Evolutionary conservation across 83 land plant genomes (phyloP).

Genomic region (Thuja plicata): DNA sequence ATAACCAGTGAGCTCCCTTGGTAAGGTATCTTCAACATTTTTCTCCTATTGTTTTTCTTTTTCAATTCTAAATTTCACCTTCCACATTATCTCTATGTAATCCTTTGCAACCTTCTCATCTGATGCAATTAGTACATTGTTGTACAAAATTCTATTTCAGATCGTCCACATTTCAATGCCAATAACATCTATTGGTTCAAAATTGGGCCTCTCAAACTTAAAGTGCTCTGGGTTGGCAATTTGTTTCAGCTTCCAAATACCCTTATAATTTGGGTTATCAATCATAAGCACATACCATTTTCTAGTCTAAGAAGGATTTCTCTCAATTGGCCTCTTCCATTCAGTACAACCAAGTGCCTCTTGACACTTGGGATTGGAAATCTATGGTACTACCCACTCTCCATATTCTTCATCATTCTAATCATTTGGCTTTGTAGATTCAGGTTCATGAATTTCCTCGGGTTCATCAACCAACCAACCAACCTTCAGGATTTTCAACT

Average conservation of each 20-base stretch:
- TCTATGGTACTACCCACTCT: constrained; percentile 87
- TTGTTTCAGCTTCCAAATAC: constrained; percentile 79
- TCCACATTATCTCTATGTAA: constrained; percentile 46
- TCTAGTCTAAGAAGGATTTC: constrained; percentile 82
- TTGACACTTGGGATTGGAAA: constrained; percentile 76
- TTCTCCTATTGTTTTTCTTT: constrained; percentile 72
- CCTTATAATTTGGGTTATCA: constrained; percentile 83
- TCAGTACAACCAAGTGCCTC: constrained; percentile 84
- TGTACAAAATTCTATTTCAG: constrained; percentile 83
- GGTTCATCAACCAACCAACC: constrained; percentile 94
- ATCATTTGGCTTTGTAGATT: constrained; percentile 78
- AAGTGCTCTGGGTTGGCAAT: constrained; percentile 76
- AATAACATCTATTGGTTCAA: constrained; percentile 79
- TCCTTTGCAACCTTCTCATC: constrained; percentile 63
- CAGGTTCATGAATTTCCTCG: constrained; percentile 86
- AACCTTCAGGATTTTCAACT: constrained; percentile 83
- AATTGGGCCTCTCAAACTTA: constrained; percentile 68
- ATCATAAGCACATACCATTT: constrained; percentile 84
- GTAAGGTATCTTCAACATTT: constrained; percentile 36
- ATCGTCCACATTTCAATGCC: constrained; percentile 93
- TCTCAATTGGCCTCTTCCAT: constrained; percentile 79
- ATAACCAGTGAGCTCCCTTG: constrained; percentile 41
- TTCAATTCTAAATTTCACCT: constrained; percentile 66
- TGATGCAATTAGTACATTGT: constrained; percentile 55
- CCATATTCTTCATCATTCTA: constrained; percentile 97